A percentile compares a stretch with the other conserved stretches of the same genome.
Evolutionary conservation across 2,329 filamentous ascomycete species (phyloP).

Genomic region (Paraconiothyrium brasiliense): DNA sequence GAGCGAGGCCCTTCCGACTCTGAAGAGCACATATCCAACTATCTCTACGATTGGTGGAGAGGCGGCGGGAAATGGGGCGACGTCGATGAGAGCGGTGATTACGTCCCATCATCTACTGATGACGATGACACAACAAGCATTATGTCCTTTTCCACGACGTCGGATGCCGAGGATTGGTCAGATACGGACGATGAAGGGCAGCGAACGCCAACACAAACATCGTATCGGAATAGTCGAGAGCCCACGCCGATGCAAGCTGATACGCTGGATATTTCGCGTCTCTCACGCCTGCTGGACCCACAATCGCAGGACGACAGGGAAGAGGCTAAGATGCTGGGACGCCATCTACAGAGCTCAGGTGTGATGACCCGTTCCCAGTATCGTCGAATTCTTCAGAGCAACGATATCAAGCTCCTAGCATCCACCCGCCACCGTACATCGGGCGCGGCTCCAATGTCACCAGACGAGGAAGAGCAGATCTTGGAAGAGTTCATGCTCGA

Average conservation of each 20-base stretch:
- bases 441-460: conserved; percentile 31
- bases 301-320: conserved; percentile 78
- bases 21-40: conserved; percentile 75
- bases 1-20: conserved; percentile 44
- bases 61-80: conserved; percentile 85
- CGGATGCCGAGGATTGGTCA: conserved; percentile 52
- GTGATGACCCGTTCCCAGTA: conserved; percentile 87
- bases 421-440: conserved; percentile 43
- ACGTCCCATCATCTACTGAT: conserved; percentile 64
- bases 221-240: conserved; percentile 61
- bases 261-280: conserved; percentile 68
- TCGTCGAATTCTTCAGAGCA: conserved; percentile 71
- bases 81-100: conserved; percentile 82
- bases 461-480: conserved; percentile 66
- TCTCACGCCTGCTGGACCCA: conserved; percentile 85
- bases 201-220: conserved; percentile 77
- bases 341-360: conserved; percentile 75
- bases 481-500: conserved; percentile 69
- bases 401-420: conserved; percentile 74
- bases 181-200: conserved; percentile 60
- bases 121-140: conserved; percentile 83
- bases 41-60: conserved; percentile 86
- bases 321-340: conserved; percentile 81
- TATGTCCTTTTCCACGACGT: conserved; percentile 70
- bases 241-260: conserved; percentile 61